phyloP scores from a whole-genome alignment of 768 basidiomycete genomes.

The Neoboletus magnificus region DNA sequence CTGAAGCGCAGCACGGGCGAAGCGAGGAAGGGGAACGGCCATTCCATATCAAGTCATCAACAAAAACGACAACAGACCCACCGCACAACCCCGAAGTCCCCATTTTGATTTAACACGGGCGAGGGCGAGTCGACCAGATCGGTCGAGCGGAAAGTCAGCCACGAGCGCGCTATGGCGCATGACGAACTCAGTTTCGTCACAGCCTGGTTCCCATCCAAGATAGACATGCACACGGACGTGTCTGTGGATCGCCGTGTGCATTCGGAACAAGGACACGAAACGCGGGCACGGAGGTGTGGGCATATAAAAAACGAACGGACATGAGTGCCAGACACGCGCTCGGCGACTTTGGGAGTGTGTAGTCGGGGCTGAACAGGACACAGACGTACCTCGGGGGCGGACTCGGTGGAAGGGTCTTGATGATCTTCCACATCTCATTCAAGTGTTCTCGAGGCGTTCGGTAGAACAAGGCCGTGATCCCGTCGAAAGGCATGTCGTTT shows the following conservation, averaged over 20 bases:
- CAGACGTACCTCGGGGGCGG: constrained; percentile 17
- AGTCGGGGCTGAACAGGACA: not conserved
- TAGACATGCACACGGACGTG: constrained; percentile 34
- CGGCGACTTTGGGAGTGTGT: not conserved
- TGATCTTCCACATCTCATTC: constrained; percentile 23
- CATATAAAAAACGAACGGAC: not conserved
- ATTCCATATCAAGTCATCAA: not conserved
- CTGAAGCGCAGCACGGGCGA: not conserved
- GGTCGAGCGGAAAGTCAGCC: constrained; percentile 26
- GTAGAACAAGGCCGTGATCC: constrained; percentile 9
- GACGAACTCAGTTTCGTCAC: constrained; percentile 28
- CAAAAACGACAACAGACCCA: not conserved
- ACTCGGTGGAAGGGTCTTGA: constrained; percentile 16
- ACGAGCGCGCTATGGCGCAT: constrained; percentile 27
- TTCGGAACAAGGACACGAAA: too few species aligned
- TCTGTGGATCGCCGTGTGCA: not conserved
- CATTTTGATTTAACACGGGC: constrained; percentile 18
- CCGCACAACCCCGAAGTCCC: constrained; percentile 25
- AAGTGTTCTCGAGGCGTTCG: constrained; percentile 20
- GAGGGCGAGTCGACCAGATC: constrained; percentile 18
- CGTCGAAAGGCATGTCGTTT: constrained; percentile 8
- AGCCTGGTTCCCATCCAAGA: constrained; percentile 26
- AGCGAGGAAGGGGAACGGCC: not conserved
- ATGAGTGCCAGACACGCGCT: not conserved
- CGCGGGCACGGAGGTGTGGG: too few species aligned